phyloP scores from a whole-genome alignment of 768 basidiomycete genomes.

The Pulveroboletus sp. region DNA sequence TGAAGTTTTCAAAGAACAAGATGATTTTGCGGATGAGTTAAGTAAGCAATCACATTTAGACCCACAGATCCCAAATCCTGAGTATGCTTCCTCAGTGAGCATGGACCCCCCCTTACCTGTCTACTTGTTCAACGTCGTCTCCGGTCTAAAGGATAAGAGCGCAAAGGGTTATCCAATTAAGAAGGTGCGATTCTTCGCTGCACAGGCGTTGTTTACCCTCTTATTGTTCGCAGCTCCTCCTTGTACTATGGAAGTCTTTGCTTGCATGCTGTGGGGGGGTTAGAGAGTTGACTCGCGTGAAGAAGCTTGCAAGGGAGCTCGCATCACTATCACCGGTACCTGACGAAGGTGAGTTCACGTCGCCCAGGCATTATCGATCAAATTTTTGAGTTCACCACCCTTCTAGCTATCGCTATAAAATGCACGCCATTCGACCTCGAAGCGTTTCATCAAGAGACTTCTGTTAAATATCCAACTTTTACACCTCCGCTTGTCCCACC shows the following conservation, averaged over 20 bases:
- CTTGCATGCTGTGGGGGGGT: constrained; percentile 92
- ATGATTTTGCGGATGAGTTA: constrained; percentile 93
- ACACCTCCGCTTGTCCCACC: constrained; percentile 50
- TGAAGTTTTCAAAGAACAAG: constrained; percentile 89
- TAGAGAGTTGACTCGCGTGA: constrained; percentile 78
- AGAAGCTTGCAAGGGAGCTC: constrained; percentile 81
- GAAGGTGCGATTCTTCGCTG: constrained; percentile 53
- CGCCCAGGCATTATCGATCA: not conserved
- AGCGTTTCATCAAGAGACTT: constrained; percentile 83
- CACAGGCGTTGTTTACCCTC: not conserved
- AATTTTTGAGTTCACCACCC: constrained; percentile 8
- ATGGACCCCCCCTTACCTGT: constrained; percentile 92
- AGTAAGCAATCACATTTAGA: constrained; percentile 52
- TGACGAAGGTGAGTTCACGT: constrained; percentile 39
- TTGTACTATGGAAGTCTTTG: constrained; percentile 92
- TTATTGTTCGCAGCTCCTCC: constrained; percentile 59
- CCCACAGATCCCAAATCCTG: not conserved
- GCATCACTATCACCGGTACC: constrained; percentile 62
- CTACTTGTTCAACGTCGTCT: constrained; percentile 87
- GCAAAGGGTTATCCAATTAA: constrained; percentile 96
- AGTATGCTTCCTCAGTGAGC: constrained; percentile 64
- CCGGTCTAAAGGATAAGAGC: constrained; percentile 86
- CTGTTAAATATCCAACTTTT: constrained; percentile 96
- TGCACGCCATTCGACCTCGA: constrained; percentile 89
- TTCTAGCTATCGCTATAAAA: constrained; percentile 66